These are phyloP conservation scores for Saturnispora sanitii DNA, from an alignment of 805 yeast species.

Conservation along the genomic window DNA sequence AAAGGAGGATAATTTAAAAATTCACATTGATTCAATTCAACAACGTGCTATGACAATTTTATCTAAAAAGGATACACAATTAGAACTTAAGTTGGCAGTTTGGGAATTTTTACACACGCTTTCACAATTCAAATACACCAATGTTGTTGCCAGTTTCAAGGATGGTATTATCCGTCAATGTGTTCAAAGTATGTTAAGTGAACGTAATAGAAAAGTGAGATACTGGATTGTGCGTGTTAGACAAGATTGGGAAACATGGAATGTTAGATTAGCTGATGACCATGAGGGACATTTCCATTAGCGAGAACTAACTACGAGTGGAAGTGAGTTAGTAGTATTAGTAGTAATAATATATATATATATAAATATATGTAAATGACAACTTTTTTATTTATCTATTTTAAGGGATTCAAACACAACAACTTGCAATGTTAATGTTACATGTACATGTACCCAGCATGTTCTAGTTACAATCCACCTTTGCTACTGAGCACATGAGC, in stretches of 20 bases:
- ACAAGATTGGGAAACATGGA: conserved; percentile 58
- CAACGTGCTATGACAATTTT: conserved; percentile 1
- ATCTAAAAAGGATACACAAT: neutral
- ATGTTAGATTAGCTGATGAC: conserved; percentile 7
- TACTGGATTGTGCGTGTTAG: conserved; percentile 70
- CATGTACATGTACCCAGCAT: neutral
- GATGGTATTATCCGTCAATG: conserved; percentile 38
- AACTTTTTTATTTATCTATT: no score
- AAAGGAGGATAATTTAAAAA: neutral
- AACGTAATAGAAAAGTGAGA: conserved; percentile 64
- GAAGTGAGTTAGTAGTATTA: no score
- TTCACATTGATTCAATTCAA: conserved; percentile 8
- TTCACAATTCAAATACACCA: conserved; percentile 30
- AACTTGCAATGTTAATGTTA: no score
- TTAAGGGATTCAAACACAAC: no score
- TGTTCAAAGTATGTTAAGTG: conserved; percentile 47
- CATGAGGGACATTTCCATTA: conserved; percentile 3
- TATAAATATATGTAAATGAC: no score
- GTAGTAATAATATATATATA: no score
- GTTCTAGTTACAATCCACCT: neutral
- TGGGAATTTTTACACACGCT: conserved; percentile 25
- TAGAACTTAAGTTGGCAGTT: neutral
- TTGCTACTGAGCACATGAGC: conserved; percentile 3
- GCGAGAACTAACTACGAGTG: no score
- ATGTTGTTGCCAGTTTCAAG: conserved; percentile 42